Conservation (phyloP, 2,329 filamentous ascomycete species). For the Mollisiaceae sp. region DNA sequence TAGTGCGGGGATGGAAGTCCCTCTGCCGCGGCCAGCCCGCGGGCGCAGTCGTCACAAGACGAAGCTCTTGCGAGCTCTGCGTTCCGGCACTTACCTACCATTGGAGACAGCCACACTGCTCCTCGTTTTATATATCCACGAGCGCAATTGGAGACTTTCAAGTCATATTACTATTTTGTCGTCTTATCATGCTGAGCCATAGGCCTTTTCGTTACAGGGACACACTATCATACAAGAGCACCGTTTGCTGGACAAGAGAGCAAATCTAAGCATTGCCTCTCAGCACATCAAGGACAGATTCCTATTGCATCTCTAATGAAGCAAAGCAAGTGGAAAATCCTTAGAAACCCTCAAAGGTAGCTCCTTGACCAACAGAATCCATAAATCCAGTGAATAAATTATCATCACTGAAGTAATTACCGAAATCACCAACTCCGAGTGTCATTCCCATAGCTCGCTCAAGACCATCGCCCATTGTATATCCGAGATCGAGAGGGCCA, state of each 20-base stretch:
- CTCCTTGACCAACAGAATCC: constrained; percentile 33
- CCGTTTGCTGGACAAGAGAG: background rate
- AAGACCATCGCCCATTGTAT: constrained; percentile 41
- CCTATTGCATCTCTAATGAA: background rate
- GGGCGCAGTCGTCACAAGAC: background rate
- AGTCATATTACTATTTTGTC: background rate
- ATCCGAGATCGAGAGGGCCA: constrained; percentile 36
- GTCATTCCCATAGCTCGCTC: constrained; percentile 44
- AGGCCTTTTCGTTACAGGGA: background rate
- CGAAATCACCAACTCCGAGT: constrained; percentile 41
- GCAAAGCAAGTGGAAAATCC: background rate
- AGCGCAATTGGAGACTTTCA: background rate
- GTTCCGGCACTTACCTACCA: background rate
- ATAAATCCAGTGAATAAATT: constrained; percentile 39
- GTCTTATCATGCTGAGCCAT: background rate
- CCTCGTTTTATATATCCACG: background rate
- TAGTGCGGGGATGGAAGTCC: background rate
- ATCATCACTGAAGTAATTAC: constrained; percentile 40
- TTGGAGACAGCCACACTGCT: background rate
- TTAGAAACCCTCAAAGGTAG: constrained; percentile 31
- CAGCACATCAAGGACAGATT: background rate
- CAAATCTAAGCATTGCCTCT: background rate
- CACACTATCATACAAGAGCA: background rate
- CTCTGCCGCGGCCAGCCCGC: constrained; percentile 5
- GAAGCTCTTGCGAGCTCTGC: background rate